Evolutionary conservation across 1,284 basidiomycete genomes (phyloP), one percentile per base, ranked within the genome.

Genomic region (Tilletia walkeri): DNA sequence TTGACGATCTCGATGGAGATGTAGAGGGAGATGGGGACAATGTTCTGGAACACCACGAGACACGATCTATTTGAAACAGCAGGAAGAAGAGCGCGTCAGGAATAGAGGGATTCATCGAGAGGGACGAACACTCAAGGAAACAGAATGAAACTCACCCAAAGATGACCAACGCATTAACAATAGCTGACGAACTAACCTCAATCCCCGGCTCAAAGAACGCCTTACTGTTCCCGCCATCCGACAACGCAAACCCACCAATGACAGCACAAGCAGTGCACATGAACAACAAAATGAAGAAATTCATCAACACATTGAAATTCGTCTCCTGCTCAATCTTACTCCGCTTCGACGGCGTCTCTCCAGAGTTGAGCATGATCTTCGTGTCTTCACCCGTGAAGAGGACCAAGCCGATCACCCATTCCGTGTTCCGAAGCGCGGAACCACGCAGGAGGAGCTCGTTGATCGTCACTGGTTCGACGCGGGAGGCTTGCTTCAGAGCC

Each of bases 1-100:
- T 96, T 97, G 87, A 97, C 94, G 73, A 97, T 92, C 86, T 98
- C 95, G 83, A 97, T 94, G 65, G 94, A 95, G 83, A 97, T 97
- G 87, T 96, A 96, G 41, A 99, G 88, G 24, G 94, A 96, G 75
- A 98, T 92, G 18, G 95, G 95, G 6, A 99, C 92, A 82, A 98
- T 96, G 84, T 97, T 98, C 85, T 98, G 94, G 87, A 97, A 98
- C 1, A 92, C 91, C 82, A 99, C 92, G 65, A 99, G 88, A 71
- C 74, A 76, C 0, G 73, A 73, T 47, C 80, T 65, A 39, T 14
- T 3, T 20, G 47, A 50, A 6, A 50, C 48, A 20, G 53, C 9
- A 45, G 14, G 9, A 18, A 38, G 34, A 66, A 45, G 41, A 45
- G 9, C 9, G 41, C 9, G 41, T 9, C 41, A 45, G 41, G 9